Evolutionary conservation across 2,329 filamentous ascomycete genomes (phyloP).

Genomic region (Seiridium unicorne): DNA sequence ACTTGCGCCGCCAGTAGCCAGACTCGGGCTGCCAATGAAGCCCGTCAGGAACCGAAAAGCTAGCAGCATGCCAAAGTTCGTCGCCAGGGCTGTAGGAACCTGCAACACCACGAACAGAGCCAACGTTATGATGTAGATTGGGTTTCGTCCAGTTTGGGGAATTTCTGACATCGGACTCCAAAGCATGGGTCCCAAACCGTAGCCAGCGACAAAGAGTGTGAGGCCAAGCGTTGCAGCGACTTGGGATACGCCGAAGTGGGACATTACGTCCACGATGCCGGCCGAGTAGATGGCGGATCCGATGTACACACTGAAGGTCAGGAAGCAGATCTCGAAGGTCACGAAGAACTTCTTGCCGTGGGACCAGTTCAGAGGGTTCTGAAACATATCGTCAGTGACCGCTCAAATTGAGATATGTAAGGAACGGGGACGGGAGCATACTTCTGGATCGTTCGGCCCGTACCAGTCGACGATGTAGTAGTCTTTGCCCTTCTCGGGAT

Average conservation of each 20-base stretch:
- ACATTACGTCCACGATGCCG: slow-evolving; percentile 15
- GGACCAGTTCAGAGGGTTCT: slow-evolving; percentile 47
- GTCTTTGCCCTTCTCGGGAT: slow-evolving; percentile 47
- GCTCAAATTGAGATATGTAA: neutral
- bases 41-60: slow-evolving; percentile 51
- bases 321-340: slow-evolving; percentile 22
- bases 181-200: slow-evolving; percentile 44
- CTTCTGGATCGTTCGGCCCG: slow-evolving; percentile 12
- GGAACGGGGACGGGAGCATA: neutral
- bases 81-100: slow-evolving; percentile 50
- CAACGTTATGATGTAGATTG: slow-evolving; percentile 56
- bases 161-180: slow-evolving; percentile 59
- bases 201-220: slow-evolving; percentile 22
- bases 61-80: slow-evolving; percentile 52
- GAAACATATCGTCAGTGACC: neutral
- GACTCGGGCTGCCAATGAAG: slow-evolving; percentile 35
- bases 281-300: slow-evolving; percentile 22
- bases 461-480: slow-evolving; percentile 19
- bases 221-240: slow-evolving; percentile 21
- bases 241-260: slow-evolving; percentile 15
- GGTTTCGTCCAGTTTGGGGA: slow-evolving; percentile 55
- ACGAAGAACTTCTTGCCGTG: slow-evolving; percentile 33
- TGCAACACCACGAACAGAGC: slow-evolving; percentile 56
- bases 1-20: slow-evolving; percentile 25
- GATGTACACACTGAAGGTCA: slow-evolving; percentile 24